Base-by-base conservation (phyloP, 2,329 filamentous ascomycete genomes). In the Rachicladosporium sp. region DNA sequence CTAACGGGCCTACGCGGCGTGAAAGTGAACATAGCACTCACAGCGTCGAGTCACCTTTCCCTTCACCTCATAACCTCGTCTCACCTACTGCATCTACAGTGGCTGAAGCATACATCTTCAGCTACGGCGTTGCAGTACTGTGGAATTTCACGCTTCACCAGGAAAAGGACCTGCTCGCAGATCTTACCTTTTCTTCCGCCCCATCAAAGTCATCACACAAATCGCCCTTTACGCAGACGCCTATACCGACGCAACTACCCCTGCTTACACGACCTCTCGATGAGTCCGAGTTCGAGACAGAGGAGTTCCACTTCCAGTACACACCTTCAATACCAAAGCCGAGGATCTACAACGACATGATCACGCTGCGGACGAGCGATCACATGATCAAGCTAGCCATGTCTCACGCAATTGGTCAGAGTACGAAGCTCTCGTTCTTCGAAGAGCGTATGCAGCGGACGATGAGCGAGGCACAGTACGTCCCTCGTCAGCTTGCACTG, bases 341-440 rank as follows among this genome's bases (percentile, higher is more conserved):
- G 4, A 76, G 91, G 41, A 83, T 98, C 23, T 98, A 93, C 67
- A 96, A 98, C 63, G 91, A 98, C 61, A 98, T 98, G 91, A 96
- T 98, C 53, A 98, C 91, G 1, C 68, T 98, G 33, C 74, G 93
- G 46, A 93, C 86, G 44, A 80, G 85, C 31, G 91, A 98, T 64
- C 91, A 98, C 64, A 96, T 98, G 89, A 93, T 96, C 58, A 96
- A 96, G 64, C 71, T 98, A 10, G 87, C 89, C 29, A 98, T 98
- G 67, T 93, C 84, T 59, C 91, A 98, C 58, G 91, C 88, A 30
- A 95, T 98, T 50, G 87, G 87, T 1, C 91, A 98, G 62, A 95
- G 88, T 60, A 98, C 91, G 0, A 96, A 95, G 61, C 68, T 98
- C 31, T 91, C 82, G 56, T 86, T 91, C 59, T 98, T 98, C 53